Evolutionary conservation across 371 early-diverging fungal species (phyloP), one percentile per base, ranked within the genome.

Genomic region (Mucor piriformis): DNA sequence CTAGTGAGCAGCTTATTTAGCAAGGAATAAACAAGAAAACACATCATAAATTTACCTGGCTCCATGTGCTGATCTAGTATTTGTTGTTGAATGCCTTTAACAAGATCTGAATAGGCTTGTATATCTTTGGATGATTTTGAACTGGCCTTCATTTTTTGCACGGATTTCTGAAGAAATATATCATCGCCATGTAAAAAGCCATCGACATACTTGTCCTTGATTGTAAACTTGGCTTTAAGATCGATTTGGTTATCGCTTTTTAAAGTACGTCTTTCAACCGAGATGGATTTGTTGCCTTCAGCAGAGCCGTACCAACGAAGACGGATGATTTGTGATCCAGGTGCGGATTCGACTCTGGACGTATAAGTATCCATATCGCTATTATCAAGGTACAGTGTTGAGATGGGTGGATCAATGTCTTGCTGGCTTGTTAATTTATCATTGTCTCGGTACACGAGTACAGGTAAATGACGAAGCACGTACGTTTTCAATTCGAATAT

Each of bases 191-290:
- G 57, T 21, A 97, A 65, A 76, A 88, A 98, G 34, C 79, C 91
- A 64, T 90, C 88, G 27, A 99, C 94, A 61, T 95, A 84, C 66
- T 94, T 93, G 69, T 98, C 97, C 77, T 96, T 95, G 64, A 99
- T 87, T 11, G 88, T 84, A 73, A 99, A 99, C 35, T 99, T 89
- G 43, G 90, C 88, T 63, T 99, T 99, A 44, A 96, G 90, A 64
- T 98, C 98, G 29, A 98, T 97, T 25, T 95, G 94, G 90, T 95
- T 95, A 61, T 96, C 96, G 71, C 99, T 97, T 50, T 90, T 92
- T 67, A 99, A 95, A 1, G 94, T 96, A 77, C 99, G 97, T 53
- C 97, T 89, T 79, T 99, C 99, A 43, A 99, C 84, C 73, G 95
- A 97, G 40, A 99, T 94, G 52, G 63, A 56, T 8, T 61, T 55